phyloP scores from a whole-genome alignment of 108 stramenopile species.

The Skeletonema menzelii region DNA sequence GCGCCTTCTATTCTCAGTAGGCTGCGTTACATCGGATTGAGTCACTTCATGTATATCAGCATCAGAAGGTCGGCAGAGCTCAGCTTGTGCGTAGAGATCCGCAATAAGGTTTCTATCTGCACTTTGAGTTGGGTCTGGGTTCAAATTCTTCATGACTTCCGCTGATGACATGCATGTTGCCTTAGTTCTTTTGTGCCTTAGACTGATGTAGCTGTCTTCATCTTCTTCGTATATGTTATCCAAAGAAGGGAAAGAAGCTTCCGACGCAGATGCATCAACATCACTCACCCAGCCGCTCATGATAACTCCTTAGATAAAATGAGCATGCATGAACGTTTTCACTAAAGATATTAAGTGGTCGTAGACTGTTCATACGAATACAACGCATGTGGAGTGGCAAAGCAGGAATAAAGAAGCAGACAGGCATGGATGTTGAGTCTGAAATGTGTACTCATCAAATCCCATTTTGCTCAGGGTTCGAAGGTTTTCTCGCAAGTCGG shows the following conservation, averaged over 20 bases:
- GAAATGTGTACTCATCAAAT: too few species aligned
- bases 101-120: not conserved
- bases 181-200: not conserved
- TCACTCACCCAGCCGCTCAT: not conserved
- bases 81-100: not conserved
- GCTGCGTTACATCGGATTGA: not conserved
- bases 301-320: not conserved
- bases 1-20: not conserved
- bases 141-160: not conserved
- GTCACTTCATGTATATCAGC: not conserved
- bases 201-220: not conserved
- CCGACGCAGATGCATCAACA: not conserved
- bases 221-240: slow-evolving; percentile 11
- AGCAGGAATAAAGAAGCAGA: too few species aligned
- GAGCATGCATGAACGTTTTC: too few species aligned
- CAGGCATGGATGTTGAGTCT: too few species aligned
- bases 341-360: too few species aligned
- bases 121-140: not conserved
- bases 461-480: too few species aligned
- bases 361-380: too few species aligned
- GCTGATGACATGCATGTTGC: not conserved
- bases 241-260: slow-evolving; percentile 14
- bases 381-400: too few species aligned
- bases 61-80: not conserved
- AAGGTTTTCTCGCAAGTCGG: not conserved